Evolutionary conservation across 257 asterid genomes (phyloP), one percentile per base, ranked within the genome.

Genomic region (Handroanthus guayacan): DNA sequence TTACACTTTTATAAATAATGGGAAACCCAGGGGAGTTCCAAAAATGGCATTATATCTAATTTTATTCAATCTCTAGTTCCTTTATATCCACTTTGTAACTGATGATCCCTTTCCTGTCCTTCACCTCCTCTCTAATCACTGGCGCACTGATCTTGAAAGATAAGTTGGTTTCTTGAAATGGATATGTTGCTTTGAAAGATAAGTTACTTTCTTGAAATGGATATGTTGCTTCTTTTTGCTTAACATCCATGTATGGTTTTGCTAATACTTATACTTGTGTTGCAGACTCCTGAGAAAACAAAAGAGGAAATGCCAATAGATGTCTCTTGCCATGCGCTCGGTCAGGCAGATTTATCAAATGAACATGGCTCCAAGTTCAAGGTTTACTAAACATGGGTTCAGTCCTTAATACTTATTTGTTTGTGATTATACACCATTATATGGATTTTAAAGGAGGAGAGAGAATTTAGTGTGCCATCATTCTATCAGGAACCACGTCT

Each of bases 311-410:
- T 72, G 50, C 76, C 72, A 75, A 79, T 70, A 69, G 78, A 79
- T 54, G 72, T 80, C 81, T 79, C 84, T 55, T 51, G 75, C 62
- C 72, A 54, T 12, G 76, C 78, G 71, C 85, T 76, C 63, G 85
- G 76, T 75, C 82, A 63, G 51, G 74, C 79, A 18, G 78, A 75
- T 69, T 37, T 80, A 75, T 68, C 72, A 76, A 67, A 73, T 81
- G 82, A 86, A 63, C 62, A 52, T 37, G 85, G 67, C 57, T 77
- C 87, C 70, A 86, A 85, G 67, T 84, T 94, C 75, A 87, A 92
- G 97, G 97, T 92, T 85, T 77, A 44, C 67, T 14, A 20, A 62
- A 39, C 66, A 20, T 41, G 47, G 44, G 67, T 25, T 78, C 37
- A 43, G 66, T 5, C 69, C 68, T 56, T 76, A 47, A 17, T 74